Conservation (phyloP, 148 eudicot species). For the Agrostemma githago region DNA sequence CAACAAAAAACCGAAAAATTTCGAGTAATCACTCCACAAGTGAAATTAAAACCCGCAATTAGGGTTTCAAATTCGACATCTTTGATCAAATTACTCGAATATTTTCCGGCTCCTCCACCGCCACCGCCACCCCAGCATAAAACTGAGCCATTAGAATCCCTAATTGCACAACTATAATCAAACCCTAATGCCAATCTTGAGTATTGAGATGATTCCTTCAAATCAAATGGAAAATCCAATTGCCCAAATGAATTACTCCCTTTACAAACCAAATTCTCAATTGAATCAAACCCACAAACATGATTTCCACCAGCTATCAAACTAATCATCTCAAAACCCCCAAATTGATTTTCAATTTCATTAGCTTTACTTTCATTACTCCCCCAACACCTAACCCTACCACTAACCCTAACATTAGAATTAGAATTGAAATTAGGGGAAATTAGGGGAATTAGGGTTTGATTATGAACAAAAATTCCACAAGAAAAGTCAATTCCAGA, state of each 20-base stretch:
- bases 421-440: too few species aligned
- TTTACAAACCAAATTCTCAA: conserved; percentile 51
- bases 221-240: conserved; percentile 31
- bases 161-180: conserved; percentile 59
- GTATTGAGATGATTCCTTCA: conserved; percentile 29
- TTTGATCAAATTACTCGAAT: conserved; percentile 32
- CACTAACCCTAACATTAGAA: background rate
- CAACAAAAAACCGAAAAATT: conserved; percentile 69
- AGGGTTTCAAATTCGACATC: conserved; percentile 54
- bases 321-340: conserved; percentile 34
- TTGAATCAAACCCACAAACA: conserved; percentile 64
- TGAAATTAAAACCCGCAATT: conserved; percentile 54
- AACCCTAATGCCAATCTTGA: conserved; percentile 48
- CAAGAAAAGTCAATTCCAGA: conserved; percentile 77
- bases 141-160: conserved; percentile 40
- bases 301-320: conserved; percentile 53
- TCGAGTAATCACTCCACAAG: conserved; percentile 52
- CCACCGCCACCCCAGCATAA: conserved; percentile 63
- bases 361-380: conserved; percentile 24
- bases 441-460: background rate
- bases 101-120: conserved; percentile 24
- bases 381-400: conserved; percentile 72
- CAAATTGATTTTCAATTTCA: conserved; percentile 36
- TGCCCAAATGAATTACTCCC: conserved; percentile 42
- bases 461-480: conserved; percentile 38